Base-by-base conservation (phyloP, 768 basidiomycete genomes). In the Coprinopsis cinerea region DNA sequence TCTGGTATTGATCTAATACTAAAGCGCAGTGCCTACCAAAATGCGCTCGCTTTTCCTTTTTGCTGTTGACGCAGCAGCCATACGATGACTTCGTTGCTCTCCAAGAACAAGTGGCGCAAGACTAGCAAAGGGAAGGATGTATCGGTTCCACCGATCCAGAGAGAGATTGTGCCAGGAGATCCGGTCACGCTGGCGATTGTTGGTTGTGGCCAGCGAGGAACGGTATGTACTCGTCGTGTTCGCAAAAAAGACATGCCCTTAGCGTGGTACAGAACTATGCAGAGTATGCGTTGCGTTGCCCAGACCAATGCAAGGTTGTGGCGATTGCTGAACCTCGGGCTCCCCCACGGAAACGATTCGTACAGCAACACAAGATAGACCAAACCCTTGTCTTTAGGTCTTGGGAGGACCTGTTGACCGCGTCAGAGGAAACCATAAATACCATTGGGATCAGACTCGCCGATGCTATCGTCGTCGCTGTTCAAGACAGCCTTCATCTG, bases 241-340 rank as follows among this genome's bases (percentile, higher is more conserved):
- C 24, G 18, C 18, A 18, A 17, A n/a, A 24, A 44, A 15, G 32
- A 4, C 22, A 5, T 4, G 15, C 4, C 4, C 9, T 34, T 34
- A 9, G 20, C 13, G 44, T 13, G 43, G 7, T 40, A 6, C 53
- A 91, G 84, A 65, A 62, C 18, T 93, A 92, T 55, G 74, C 83
- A 0, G 53, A 52, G 25, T 91, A 87, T 57, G 81, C 88, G 0
- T 65, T 82, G 27, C 49, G 66, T 15, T 67, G 71, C 42, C 89
- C 92, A 2, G 66, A 77, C 2, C 65, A 65, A 24, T 88, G 86
- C 74, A 86, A 80, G 61, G 74, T 94, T 35, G 85, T 92, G 15
- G 83, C 91, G 18, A 85, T 93, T 50, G 90, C 88, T 14, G 92
- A 94, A 54, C 91, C 91, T 2, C 79, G 88, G 17, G 73, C 75